A percentile compares a stretch with the other conserved stretches of the same genome.
phyloP scores from a whole-genome alignment of 257 asterid species.

The Solanum raphanifolium region DNA sequence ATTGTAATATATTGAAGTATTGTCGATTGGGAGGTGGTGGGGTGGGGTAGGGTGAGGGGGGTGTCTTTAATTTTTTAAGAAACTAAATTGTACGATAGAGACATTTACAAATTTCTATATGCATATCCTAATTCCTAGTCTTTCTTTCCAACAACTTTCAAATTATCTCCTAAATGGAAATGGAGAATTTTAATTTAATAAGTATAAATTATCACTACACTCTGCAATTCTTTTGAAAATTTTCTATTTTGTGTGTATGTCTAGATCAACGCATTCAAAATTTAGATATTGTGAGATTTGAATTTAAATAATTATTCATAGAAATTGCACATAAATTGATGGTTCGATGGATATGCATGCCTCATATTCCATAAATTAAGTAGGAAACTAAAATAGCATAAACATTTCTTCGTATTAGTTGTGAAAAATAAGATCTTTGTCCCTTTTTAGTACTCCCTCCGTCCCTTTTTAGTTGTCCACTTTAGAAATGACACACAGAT shows the following conservation, averaged over 20 bases:
- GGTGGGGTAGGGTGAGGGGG: background rate
- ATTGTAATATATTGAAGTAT: background rate
- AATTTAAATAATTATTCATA: background rate
- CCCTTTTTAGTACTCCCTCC: background rate
- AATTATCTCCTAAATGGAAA: background rate
- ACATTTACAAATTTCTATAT: background rate
- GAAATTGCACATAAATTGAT: background rate
- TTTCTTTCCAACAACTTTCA: background rate
- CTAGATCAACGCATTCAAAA: background rate
- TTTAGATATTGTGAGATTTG: background rate
- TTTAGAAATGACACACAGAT: no score
- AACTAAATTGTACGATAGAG: background rate
- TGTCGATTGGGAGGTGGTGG: background rate
- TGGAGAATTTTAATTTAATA: background rate
- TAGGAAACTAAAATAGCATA: background rate
- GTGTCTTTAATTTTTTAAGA: background rate
- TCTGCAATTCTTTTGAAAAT: background rate
- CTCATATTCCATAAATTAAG: background rate
- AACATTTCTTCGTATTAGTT: background rate
- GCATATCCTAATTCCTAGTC: background rate
- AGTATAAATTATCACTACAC: background rate
- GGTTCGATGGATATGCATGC: background rate
- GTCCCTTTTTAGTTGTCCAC: no score
- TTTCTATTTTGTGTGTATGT: background rate
- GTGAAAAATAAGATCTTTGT: background rate